Base-by-base conservation (phyloP, 345 rosid species). In the Salix udensis region DNA sequence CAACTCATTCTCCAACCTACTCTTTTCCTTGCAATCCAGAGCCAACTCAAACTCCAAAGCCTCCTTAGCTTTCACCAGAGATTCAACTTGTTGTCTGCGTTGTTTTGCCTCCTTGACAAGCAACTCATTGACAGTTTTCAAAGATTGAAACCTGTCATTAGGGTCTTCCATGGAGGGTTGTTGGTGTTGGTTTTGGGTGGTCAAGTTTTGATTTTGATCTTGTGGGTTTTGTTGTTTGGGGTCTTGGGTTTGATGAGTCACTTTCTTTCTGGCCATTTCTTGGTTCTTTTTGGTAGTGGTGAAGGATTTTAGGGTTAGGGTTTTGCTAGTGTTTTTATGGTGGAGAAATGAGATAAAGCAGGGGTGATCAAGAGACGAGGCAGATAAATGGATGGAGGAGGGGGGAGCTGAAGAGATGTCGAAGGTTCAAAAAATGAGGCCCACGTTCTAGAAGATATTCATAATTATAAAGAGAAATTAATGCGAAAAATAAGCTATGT, bases 61-160 rank as follows among this genome's bases (percentile, higher is more conserved):
- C 16, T 71, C 71, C 36, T 87, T 88, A 6, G 82, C 82, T 18
- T 76, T 76, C 39, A 39, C 75, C 74, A 95, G 80, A 1, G 85
- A 84, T 68, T 86, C 88, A 48, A 88, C 83, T 81, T 87, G 86
- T 18, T 84, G 85, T 61, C 93, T 79, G 68, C 75, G 74, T 64
- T 89, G 93, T 72, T 81, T 4, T 4, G 88, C 81, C 85, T 89
- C 87, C 52, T 88, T 88, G 72, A 93, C 58, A 64, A 95, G 94
- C 40, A 85, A 4, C 23, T 65, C 68, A 83, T 91, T 91, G 67
- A 93, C 93, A 42, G 85, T 74, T 78, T 88, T 91, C 70, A 94
- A 81, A 74, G 58, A 85, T 71, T 85, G 84, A 12, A 91, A 66
- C 80, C 80, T 86, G 80, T 89, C 91, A 5, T 71, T 36, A 36